A percentile compares a stretch with the other conserved stretches of the same genome.
Evolutionary conservation across 495 filamentous ascomycete species (phyloP).

Genomic region (Neurospora sublineolata): DNA sequence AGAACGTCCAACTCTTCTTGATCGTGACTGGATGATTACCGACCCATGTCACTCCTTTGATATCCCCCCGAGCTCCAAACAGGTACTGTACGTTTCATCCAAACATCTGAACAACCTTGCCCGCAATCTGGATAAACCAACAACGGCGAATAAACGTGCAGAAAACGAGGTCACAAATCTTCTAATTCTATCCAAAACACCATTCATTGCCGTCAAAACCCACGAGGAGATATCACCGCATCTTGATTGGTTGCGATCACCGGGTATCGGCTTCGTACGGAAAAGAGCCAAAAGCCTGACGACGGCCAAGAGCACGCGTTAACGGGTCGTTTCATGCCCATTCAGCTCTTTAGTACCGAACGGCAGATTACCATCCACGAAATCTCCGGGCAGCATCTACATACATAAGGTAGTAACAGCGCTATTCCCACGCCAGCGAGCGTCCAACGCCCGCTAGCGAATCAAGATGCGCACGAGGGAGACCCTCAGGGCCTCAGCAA

Average conservation of each 20-base stretch:
- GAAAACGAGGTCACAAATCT: not conserved
- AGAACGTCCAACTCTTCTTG: not conserved
- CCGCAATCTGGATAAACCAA: not conserved
- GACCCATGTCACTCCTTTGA: not conserved
- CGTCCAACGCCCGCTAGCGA: not conserved
- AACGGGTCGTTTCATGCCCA: not conserved
- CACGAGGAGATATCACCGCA: not conserved
- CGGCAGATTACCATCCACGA: not conserved
- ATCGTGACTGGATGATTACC: not conserved
- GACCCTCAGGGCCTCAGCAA: not conserved
- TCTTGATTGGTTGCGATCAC: not conserved
- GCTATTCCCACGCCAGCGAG: not conserved
- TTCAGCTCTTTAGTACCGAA: not conserved
- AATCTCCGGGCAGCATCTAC: not conserved
- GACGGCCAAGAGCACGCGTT: not conserved
- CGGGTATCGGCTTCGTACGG: not conserved
- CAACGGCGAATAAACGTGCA: not conserved
- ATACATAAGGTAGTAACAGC: not conserved
- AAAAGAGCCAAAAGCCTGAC: not conserved
- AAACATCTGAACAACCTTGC: not conserved
- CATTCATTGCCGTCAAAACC: not conserved
- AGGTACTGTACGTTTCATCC: not conserved
- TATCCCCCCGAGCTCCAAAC: not conserved
- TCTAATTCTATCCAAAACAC: not conserved
- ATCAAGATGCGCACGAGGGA: not conserved